These are phyloP conservation scores for Russula brevipes DNA, from an alignment of 768 basidiomycete genomes.

Conservation along the genomic window DNA sequence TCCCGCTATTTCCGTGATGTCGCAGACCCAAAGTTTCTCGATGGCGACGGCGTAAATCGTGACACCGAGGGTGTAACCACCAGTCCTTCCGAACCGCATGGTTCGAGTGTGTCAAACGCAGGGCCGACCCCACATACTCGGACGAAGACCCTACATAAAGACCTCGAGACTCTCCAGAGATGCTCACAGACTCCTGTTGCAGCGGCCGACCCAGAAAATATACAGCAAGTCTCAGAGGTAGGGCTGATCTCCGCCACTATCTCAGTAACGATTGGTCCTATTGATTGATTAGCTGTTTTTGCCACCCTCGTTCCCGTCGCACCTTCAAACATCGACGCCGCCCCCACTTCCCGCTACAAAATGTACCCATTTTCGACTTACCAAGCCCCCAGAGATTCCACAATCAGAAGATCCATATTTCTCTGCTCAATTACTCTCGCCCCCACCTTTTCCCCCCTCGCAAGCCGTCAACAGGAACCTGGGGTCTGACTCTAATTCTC, in stretches of 20 bases:
- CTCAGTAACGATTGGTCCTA: background rate
- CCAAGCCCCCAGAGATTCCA: constrained; percentile 17
- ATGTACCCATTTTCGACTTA: background rate
- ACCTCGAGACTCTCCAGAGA: background rate
- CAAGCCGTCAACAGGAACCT: background rate
- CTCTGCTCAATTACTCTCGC: background rate
- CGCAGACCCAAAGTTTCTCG: background rate
- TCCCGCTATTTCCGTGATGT: constrained; percentile 9
- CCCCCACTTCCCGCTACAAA: background rate
- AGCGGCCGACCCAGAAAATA: background rate
- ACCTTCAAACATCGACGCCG: constrained; percentile 21
- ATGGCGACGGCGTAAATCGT: background rate
- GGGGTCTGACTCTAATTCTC: background rate
- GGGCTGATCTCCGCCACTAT: background rate
- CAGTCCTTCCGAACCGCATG: background rate
- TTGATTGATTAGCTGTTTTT: constrained; percentile 12
- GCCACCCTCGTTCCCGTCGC: constrained; percentile 23
- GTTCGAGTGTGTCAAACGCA: background rate
- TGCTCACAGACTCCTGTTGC: background rate
- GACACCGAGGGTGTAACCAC: background rate
- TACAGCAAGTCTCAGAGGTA: constrained; percentile 19
- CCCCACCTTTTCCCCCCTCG: constrained; percentile 20
- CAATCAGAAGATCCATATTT: background rate
- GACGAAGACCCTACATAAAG: background rate
- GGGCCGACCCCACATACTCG: background rate